These are phyloP conservation scores for Passalora sequoiae DNA, from an alignment of 2,329 filamentous ascomycete genomes.

Conservation along the genomic window DNA sequence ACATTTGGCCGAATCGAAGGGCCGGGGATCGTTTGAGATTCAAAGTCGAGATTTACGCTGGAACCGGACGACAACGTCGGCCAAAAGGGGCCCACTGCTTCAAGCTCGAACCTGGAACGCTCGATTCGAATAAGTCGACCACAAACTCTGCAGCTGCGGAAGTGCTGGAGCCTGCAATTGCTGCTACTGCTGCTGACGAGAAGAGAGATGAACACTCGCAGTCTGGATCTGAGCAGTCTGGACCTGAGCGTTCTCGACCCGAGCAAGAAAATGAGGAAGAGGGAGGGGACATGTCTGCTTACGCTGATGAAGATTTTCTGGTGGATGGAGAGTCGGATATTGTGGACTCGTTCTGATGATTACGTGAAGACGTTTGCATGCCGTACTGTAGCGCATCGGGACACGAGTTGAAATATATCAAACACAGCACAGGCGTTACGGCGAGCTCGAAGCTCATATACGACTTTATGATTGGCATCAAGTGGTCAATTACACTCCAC, in stretches of 20 bases:
- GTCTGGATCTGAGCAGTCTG: too few relatives aligned
- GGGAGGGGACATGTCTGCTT: too few relatives aligned
- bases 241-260: too few relatives aligned
- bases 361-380: not conserved
- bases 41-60: constrained; percentile 12
- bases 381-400: too few relatives aligned
- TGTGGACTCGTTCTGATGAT: constrained; percentile 1
- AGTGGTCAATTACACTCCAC: constrained; percentile 3
- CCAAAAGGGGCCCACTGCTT: constrained; percentile 8
- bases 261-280: too few relatives aligned
- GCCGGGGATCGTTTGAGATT: constrained; percentile 10
- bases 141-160: too few relatives aligned
- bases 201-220: constrained; percentile 2
- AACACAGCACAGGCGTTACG: not conserved
- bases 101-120: too few relatives aligned
- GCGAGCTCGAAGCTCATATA: too few relatives aligned
- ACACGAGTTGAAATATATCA: not conserved
- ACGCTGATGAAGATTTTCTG: not conserved
- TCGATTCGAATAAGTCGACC: too few relatives aligned
- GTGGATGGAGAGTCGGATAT: constrained; percentile 2
- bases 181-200: too few relatives aligned
- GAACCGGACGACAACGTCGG: constrained; percentile 11
- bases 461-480: too few relatives aligned
- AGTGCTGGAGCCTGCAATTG: too few relatives aligned
- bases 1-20: constrained; percentile 55